Percentiles rank a stretch among this genome's conserved stretches.
phyloP scores from a whole-genome alignment of 805 yeast genomes.

The Pichia sporocuriosa region DNA sequence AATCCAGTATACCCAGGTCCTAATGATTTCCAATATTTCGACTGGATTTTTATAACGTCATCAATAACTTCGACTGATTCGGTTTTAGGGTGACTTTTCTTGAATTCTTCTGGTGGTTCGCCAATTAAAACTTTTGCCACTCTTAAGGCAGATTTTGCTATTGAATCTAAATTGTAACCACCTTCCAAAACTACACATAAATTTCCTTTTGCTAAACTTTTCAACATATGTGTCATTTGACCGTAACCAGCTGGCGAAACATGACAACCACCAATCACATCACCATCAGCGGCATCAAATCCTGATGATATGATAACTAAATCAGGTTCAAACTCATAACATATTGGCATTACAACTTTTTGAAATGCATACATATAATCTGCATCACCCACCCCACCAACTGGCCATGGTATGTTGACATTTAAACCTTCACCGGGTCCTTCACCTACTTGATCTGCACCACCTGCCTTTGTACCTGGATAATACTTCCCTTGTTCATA shows the following conservation, averaged over 20 bases:
- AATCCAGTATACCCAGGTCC: slow-evolving; percentile 51
- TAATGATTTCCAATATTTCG: slow-evolving; percentile 82
- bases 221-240: slow-evolving; percentile 88
- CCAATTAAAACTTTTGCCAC: slow-evolving; percentile 89
- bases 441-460: slow-evolving; percentile 73
- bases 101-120: slow-evolving; percentile 84
- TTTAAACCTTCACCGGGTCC: slow-evolving; percentile 83
- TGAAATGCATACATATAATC: slow-evolving; percentile 91
- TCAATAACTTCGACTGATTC: slow-evolving; percentile 77
- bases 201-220: slow-evolving; percentile 82
- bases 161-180: slow-evolving; percentile 90
- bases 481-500: slow-evolving; percentile 88
- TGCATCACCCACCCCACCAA: slow-evolving; percentile 88
- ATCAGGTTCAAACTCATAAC: slow-evolving; percentile 87
- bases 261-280: slow-evolving; percentile 92
- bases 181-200: slow-evolving; percentile 91
- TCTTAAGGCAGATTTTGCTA: slow-evolving; percentile 82
- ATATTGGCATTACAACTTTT: slow-evolving; percentile 79
- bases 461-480: slow-evolving; percentile 89
- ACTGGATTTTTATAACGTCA: slow-evolving; percentile 72
- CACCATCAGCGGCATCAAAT: slow-evolving; percentile 98
- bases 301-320: slow-evolving; percentile 90
- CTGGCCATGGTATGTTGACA: slow-evolving; percentile 91
- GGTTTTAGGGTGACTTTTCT: slow-evolving; percentile 57
- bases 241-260: slow-evolving; percentile 95